Evolutionary conservation across 2,329 filamentous ascomycete genomes (phyloP).

Genomic region (Ascochyta pisi): DNA sequence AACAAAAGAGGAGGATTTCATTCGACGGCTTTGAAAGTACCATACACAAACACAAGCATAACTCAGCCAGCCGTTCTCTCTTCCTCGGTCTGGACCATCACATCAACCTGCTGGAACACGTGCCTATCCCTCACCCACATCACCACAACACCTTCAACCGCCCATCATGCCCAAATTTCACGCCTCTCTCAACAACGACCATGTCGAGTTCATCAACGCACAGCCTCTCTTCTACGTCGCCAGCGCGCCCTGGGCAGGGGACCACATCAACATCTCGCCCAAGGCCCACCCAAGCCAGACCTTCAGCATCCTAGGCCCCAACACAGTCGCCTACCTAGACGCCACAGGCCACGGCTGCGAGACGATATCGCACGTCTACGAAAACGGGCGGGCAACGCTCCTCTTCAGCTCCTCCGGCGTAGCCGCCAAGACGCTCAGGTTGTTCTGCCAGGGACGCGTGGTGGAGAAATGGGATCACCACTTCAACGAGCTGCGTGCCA

Average conservation of each 20-base stretch:
- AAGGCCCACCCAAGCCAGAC: slow-evolving; percentile 72
- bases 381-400: slow-evolving; percentile 77
- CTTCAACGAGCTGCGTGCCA: slow-evolving; percentile 43
- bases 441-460: slow-evolving; percentile 67
- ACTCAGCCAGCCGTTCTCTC: neutral
- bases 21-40: too few relatives aligned
- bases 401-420: slow-evolving; percentile 74
- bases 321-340: slow-evolving; percentile 73
- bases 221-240: slow-evolving; percentile 80
- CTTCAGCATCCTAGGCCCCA: slow-evolving; percentile 66
- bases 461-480: slow-evolving; percentile 65
- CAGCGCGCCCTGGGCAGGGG: slow-evolving; percentile 70
- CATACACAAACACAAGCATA: neutral
- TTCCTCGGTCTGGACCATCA: neutral
- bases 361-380: slow-evolving; percentile 76
- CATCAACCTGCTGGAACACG: neutral
- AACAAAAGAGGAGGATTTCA: neutral
- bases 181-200: slow-evolving; percentile 60
- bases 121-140: neutral
- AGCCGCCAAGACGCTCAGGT: slow-evolving; percentile 66
- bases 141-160: neutral
- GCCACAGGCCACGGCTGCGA: slow-evolving; percentile 77
- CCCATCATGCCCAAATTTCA: slow-evolving; percentile 66
- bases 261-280: slow-evolving; percentile 78
- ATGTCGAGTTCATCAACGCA: slow-evolving; percentile 67